These are phyloP conservation scores for Dissophora ornata DNA, from an alignment of 192 early-diverging fungal species.

Conservation along the genomic window DNA sequence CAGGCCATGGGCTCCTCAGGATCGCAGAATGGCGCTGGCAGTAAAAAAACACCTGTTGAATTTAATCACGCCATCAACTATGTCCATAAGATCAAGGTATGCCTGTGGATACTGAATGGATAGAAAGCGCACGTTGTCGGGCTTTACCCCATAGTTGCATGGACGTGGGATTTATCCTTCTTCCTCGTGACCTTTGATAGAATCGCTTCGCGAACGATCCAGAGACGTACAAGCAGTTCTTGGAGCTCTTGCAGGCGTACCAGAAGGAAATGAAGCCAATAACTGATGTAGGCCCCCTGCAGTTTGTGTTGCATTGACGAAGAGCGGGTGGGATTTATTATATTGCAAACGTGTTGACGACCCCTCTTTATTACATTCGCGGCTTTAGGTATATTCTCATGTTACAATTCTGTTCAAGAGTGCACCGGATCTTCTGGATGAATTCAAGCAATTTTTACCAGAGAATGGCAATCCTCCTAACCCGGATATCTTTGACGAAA, in stretches of 20 bases:
- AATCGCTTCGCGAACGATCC: conserved; percentile 93
- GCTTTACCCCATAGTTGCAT: too few relatives aligned
- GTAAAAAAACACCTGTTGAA: conserved; percentile 84
- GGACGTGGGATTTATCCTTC: too few relatives aligned
- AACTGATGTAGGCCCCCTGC: conserved; percentile 76
- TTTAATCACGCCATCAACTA: conserved; percentile 99
- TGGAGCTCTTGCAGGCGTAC: conserved; percentile 98
- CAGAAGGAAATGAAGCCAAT: conserved; percentile 97
- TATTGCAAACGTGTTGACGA: too few relatives aligned
- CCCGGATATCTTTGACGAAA: conserved; percentile 55
- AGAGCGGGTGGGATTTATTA: too few relatives aligned
- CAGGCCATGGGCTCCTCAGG: conserved; percentile 31
- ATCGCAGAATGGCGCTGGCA: conserved; percentile 49
- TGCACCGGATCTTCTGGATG: conserved; percentile 91
- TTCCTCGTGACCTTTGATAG: too few relatives aligned
- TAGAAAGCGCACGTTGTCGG: too few relatives aligned
- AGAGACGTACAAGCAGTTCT: conserved; percentile 96
- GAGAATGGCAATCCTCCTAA: conserved; percentile 76
- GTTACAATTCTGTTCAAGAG: conserved; percentile 89
- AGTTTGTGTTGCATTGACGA: too few relatives aligned
- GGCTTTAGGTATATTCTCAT: conserved; percentile 87
- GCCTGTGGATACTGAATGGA: background rate
- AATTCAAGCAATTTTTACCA: conserved; percentile 99
- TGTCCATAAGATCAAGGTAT: conserved; percentile 98
- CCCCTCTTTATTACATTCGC: too few relatives aligned